These are phyloP conservation scores for Eragrostis nindensis DNA, from an alignment of 176 grass and related monocot genomes.

Conservation along the genomic window DNA sequence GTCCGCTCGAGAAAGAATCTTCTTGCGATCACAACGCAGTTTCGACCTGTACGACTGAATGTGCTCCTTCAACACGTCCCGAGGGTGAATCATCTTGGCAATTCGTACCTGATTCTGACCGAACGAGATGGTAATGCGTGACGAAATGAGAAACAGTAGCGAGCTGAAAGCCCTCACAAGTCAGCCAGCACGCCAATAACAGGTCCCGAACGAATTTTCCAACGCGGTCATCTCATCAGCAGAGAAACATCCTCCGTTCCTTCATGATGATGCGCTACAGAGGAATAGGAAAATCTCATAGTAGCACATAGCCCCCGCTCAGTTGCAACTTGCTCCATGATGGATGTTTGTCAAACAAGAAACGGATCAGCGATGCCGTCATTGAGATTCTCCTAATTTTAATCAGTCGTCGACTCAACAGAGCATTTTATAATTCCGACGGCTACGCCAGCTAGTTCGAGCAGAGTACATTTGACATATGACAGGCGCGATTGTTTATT, in stretches of 20 bases:
- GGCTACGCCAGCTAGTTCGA: background rate
- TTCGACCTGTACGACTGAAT: background rate
- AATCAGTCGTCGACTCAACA: background rate
- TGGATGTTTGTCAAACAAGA: slow-evolving; percentile 31
- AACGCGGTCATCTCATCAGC: background rate
- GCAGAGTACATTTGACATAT: too few relatives aligned
- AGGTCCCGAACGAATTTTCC: background rate
- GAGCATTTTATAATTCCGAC: too few relatives aligned
- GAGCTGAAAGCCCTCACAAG: background rate
- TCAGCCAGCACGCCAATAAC: background rate
- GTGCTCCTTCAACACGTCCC: too few relatives aligned
- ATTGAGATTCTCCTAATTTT: background rate
- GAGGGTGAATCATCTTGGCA: slow-evolving; percentile 17
- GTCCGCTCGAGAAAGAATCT: too few relatives aligned
- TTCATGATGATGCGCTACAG: background rate
- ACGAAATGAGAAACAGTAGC: background rate
- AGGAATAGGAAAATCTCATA: background rate
- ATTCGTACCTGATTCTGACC: background rate
- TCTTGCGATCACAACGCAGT: background rate
- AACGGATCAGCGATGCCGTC: background rate
- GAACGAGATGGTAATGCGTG: background rate
- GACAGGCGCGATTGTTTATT: background rate
- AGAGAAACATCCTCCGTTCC: background rate
- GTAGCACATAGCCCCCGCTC: too few relatives aligned
- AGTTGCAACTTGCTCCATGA: background rate